phyloP scores from a whole-genome alignment of 2,329 filamentous ascomycete species.

The Periconia sp. region DNA sequence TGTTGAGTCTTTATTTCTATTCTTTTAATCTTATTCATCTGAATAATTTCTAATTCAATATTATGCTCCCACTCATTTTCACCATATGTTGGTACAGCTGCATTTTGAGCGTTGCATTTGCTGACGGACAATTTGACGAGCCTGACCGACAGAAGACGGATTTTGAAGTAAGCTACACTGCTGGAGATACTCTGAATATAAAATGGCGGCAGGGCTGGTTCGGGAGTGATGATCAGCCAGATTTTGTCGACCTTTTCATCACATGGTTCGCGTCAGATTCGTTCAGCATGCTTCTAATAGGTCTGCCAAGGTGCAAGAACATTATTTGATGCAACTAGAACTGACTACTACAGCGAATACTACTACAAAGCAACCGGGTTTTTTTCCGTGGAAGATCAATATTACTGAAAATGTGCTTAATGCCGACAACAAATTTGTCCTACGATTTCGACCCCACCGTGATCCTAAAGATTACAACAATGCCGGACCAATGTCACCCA shows the following conservation, averaged over 20 bases:
- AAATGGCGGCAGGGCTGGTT: slow-evolving; percentile 2
- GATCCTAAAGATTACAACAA: slow-evolving; percentile 2
- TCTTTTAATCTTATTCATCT: too few relatives aligned
- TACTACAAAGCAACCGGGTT: slow-evolving; percentile 1
- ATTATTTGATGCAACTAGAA: too few relatives aligned
- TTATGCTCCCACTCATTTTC: too few relatives aligned
- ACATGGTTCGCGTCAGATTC: slow-evolving; percentile 2
- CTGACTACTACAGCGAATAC: slow-evolving; percentile 1
- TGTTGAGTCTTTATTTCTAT: too few relatives aligned
- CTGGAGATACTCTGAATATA: slow-evolving; percentile 4
- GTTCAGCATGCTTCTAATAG: not conserved
- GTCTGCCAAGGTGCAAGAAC: not conserved
- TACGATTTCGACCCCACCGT: slow-evolving; percentile 3
- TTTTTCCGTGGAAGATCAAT: slow-evolving; percentile 4
- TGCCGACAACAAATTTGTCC: slow-evolving; percentile 3
- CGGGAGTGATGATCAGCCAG: not conserved
- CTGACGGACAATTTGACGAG: slow-evolving; percentile 2
- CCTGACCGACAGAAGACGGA: not conserved
- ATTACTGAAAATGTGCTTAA: not conserved
- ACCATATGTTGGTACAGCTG: too few relatives aligned
- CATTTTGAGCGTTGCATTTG: too few relatives aligned
- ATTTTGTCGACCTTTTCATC: slow-evolving; percentile 3
- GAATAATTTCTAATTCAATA: too few relatives aligned
- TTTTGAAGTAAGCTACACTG: not conserved
- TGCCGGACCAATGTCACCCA: slow-evolving; percentile 2